Evolutionary conservation across 164 flowering plant genomes (phyloP), one percentile per base, ranked within the genome.

Genomic region (Hamamelis virginiana): DNA sequence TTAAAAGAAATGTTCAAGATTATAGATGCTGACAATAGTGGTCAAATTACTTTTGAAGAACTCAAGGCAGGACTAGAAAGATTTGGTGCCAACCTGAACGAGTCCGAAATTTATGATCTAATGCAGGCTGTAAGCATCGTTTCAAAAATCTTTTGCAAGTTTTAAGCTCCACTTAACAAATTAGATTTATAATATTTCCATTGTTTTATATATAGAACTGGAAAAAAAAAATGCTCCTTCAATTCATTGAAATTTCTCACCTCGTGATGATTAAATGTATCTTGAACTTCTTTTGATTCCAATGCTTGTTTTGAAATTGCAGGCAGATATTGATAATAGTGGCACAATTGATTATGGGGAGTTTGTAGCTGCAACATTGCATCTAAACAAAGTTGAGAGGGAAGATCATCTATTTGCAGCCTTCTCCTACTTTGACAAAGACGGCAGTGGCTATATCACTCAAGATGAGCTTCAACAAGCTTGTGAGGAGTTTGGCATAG

Each of bases 21-120:
- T 86, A 88, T 94, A 60, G 97, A 94, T 71, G 77, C 95, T 9
- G 95, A 92, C 64, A 82, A 82, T 65, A 94, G 97, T 77, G 98
- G 97, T 33, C 87, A 89, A 64, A 94, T 94, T 67, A 89, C 96
- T 27, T 87, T 76, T 66, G 97, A 92, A 70, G 98, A 94, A 71
- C 97, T 94, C 51, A 92, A 87, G 72, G 82, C 56, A 38, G 97
- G 97, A 19, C 70, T 94, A 64, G 79, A 82, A 75, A 87, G 78
- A 83, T 87, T 83, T 26, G 97, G 97, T 16, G 91, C 96, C 22
- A 87, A 85, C 78, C 89, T 95, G 23, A 77, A 80, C 28, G 96
- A 95, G 66, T 82, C 92, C 19, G 97, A 95, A 73, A 88, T 89
- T 59, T 68, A 75, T 69, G 82, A 83, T 64, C 75, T 94, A 55